Base-by-base conservation (phyloP, 75 land plant species). In the Pinus albicaulis region DNA sequence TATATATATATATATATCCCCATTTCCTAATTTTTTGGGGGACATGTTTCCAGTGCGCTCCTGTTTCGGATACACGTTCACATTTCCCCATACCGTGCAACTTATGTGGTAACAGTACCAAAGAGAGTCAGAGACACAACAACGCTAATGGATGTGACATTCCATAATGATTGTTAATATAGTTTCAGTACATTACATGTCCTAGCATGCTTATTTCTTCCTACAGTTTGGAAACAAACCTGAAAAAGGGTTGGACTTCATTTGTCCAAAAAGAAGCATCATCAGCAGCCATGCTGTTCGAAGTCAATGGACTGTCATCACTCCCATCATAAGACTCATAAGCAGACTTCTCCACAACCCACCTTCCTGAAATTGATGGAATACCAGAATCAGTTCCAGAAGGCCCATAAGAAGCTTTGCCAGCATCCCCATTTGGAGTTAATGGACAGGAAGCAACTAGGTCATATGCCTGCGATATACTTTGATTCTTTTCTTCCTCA, bases 351-450 rank as follows among this genome's bases (percentile, higher is more conserved):
- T n/a, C 41, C 20, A 68, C 23, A 68, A 38, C 52, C n/a, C 3
- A 38, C 48, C 48, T 41, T 41, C 71, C 52, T 20, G 71, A 68
- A n/a, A 38, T 68, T 19, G 71, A 68, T 68, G 71, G 71, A 68
- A 68, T n/a, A 11, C 71, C n/a, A 41, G 71, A 68, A 68, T 41
- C 71, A 64, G 41, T 28, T 64, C 34, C 68, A 64, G 38, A 64
- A 31, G 68, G 68, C n/a, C 19, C 38, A 64, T 34, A 31, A 31
- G 38, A 31, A 31, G 41, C 28, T 64, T 64, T 64, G 20, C 24
- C 68, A 38, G 24, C 71, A 68, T 38, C 48, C 48, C 20, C 23
- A 20, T 10, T 36, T 3, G 71, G 52, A 38, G 13, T 41, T 68
- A 68, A n/a, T 68, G 71, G 48, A 68, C 10, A 23, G 4, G 4